Evolutionary conservation across 164 flowering plant genomes (phyloP).

Genomic region (Liriodendron chinense): DNA sequence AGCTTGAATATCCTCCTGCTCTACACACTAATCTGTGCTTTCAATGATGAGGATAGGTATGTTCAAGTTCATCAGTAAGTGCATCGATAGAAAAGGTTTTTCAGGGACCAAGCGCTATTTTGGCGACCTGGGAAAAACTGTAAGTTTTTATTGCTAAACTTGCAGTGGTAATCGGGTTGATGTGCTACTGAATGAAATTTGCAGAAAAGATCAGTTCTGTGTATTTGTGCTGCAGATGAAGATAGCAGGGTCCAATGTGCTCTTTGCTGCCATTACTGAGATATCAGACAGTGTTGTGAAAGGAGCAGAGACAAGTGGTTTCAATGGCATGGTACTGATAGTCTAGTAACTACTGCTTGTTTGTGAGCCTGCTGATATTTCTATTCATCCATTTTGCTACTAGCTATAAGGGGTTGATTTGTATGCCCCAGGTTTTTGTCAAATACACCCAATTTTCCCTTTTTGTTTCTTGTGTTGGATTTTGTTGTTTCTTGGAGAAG

Average conservation of each 20-base stretch:
- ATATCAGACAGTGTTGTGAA: constrained; percentile 83
- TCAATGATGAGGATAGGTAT: constrained; percentile 48
- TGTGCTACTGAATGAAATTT: neutral
- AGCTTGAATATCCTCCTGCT: neutral
- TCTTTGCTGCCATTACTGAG: constrained; percentile 88
- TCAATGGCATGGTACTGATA: constrained; percentile 82
- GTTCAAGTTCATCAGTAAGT: constrained; percentile 77
- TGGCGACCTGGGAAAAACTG: constrained; percentile 92
- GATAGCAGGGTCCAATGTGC: constrained; percentile 85
- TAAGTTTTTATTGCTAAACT: constrained; percentile 30
- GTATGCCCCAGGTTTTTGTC: too few relatives aligned
- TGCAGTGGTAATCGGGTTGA: neutral
- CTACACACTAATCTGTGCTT: constrained; percentile 5
- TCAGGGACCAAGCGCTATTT: constrained; percentile 92
- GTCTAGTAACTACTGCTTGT: constrained; percentile 1
- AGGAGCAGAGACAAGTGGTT: constrained; percentile 92
- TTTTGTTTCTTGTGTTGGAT: neutral
- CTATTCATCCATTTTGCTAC: neutral
- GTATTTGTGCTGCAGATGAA: constrained; percentile 51
- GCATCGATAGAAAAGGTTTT: constrained; percentile 71
- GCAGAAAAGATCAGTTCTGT: neutral
- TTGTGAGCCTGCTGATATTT: neutral
- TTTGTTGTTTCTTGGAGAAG: neutral
- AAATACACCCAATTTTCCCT: too few relatives aligned
- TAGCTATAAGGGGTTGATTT: neutral